Base-by-base conservation (phyloP, 164 flowering plant genomes). In the Berberis thunbergii region DNA sequence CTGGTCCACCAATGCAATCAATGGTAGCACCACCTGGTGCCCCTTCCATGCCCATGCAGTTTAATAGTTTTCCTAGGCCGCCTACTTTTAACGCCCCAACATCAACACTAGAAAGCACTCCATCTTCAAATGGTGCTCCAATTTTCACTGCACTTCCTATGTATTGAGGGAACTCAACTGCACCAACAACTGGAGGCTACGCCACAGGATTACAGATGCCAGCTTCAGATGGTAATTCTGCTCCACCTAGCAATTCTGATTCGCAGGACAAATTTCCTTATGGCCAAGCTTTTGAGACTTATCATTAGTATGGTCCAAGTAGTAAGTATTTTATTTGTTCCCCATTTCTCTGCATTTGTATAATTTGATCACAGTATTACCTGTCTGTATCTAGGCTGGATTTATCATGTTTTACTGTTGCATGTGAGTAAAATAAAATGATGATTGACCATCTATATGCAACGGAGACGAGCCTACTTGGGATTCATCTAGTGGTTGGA, bases 11-110 rank as follows among this genome's bases (percentile, higher is more conserved):
- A n/a, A 80, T 87, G 84, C 77, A 80, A 55, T 77, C 78, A 50
- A 78, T 80, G 81, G n/a, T n/a, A n/a, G 79, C 79, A 12, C 88
- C 89, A 56, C 69, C 90, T 4, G 86, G 86, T 69, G 83, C 83
- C 49, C 81, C 94, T 49, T 48, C 87, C 43, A 43, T 76, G 11
- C 84, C 88, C 13, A 73, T 74, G 65, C 91, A 80, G 68, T 1
- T 64, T 45, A 82, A 80, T 68, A 80, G 83, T 63, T 49, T 76
- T 11, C 86, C 79, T 13, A 77, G 85, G 71, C 96, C 86, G 48
- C 81, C 82, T 6, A 52, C 65, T 7, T 13, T 69, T 43, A 66
- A 13, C 43, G 57, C 70, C 2, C 81, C 84, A 54, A 52, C 79
- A 61, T 41, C 73, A 45, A 75, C 86, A 49, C 77, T 84, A 57